These are phyloP conservation scores for Fusarium anguioides DNA, from an alignment of 2,329 filamentous ascomycete genomes.

Conservation along the genomic window DNA sequence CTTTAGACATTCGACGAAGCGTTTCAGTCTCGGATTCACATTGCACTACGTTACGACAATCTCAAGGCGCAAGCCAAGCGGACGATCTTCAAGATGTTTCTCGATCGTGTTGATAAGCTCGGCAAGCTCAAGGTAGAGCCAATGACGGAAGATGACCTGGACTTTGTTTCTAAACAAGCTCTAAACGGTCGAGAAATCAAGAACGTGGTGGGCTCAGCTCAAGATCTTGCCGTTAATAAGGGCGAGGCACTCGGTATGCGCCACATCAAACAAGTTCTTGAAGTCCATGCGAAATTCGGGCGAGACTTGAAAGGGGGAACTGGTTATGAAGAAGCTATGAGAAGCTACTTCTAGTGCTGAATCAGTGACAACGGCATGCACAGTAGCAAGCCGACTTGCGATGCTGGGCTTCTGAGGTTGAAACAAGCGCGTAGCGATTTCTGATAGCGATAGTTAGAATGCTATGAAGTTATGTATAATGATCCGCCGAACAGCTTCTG, in stretches of 20 bases:
- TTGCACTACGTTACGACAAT: slow-evolving; percentile 83
- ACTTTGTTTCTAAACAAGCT: slow-evolving; percentile 72
- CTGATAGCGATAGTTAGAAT: background rate
- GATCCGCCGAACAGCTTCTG: background rate
- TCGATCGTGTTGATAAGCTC: slow-evolving; percentile 75
- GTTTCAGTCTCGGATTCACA: slow-evolving; percentile 88
- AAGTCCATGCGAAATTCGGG: slow-evolving; percentile 85
- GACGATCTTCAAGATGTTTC: slow-evolving; percentile 85
- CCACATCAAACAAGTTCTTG: slow-evolving; percentile 85
- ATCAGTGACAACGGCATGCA: background rate
- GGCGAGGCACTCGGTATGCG: slow-evolving; percentile 77
- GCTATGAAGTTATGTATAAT: background rate
- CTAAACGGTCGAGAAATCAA: slow-evolving; percentile 80
- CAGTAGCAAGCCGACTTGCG: background rate
- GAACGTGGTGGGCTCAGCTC: slow-evolving; percentile 85
- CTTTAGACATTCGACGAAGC: slow-evolving; percentile 84
- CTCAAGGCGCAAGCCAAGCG: slow-evolving; percentile 78
- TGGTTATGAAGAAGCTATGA: slow-evolving; percentile 86
- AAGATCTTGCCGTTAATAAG: slow-evolving; percentile 83
- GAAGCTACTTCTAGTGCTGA: slow-evolving; percentile 71
- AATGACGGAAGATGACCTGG: slow-evolving; percentile 75
- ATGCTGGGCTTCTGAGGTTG: background rate
- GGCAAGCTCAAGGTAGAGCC: slow-evolving; percentile 69
- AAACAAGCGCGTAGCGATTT: background rate
- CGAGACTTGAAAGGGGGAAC: slow-evolving; percentile 83